Evolutionary conservation across 441 rosid species (phyloP), one percentile per base, ranked within the genome.

Genomic region (Adansonia madagascariensis): DNA sequence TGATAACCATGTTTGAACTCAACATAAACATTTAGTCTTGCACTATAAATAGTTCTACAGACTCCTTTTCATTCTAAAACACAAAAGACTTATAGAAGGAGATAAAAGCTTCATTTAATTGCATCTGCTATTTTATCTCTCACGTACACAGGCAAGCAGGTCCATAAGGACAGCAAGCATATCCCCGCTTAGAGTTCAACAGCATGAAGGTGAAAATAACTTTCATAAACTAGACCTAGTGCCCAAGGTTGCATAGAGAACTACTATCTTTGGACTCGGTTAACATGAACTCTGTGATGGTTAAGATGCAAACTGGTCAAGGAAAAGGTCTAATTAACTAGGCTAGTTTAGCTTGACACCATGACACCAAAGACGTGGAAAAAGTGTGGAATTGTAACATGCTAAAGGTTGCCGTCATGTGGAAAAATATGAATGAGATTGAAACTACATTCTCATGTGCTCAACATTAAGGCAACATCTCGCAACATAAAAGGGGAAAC

Each of bases 171-270:
- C 9, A 1, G 6, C 74, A 70, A 70, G 31, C 74, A 53, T 27
- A 47, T 53, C 62, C 63, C 31, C 9, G 49, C 17, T 31, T 10
- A 11, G 63, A 31, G 75, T 71, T 71, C 31, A 55, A 27, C 63
- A 71, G 64, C 63, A 39, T 39, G 75, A 72, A 72, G 75, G 47
- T 11, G 60, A 10, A 57, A 46, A 10, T 46, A 44, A 67, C 31
- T 46, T 65, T 64, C 52, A 67, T 11, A 9, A 17, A 46, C 72
- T 46, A 1, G n/a, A 46, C 71, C 46, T 67, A 67, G 1, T 44
- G 71, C 31, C 35, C 31, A 46, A 67, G 52, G 46, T 9, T 15
- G 27, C 15, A 41, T 3, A 14, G 17, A 50, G 55, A 61, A 27
- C 65, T 60, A 22, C 65, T 27, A 24, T 24, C 41, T 61, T 61